Base-by-base conservation (phyloP, 2,329 filamentous ascomycete genomes). In the Colletotrichum tropicale region DNA sequence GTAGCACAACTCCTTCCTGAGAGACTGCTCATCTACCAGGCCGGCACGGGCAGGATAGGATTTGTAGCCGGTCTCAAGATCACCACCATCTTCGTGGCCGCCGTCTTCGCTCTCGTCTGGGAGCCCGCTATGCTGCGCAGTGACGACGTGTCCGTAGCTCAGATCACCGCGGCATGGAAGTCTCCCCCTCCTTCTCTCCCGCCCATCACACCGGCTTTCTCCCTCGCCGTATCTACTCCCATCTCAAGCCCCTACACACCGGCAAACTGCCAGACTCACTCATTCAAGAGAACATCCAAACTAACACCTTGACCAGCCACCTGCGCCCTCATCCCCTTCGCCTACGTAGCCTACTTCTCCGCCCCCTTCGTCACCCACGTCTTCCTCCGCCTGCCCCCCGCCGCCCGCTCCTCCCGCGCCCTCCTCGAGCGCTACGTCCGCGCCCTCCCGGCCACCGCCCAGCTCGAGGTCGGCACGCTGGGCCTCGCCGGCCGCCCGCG, bases 301-400 rank as follows among this genome's bases (percentile, higher is more conserved):
- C 56, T 71, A 52, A 66, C 76, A 78, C 36, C 43, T 16, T n/a
- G 77, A 93, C 92, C 92, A 72, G 84, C 90, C 64, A 80, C 91
- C 66, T 91, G 89, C 76, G 92, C 93, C 78, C 82, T 93, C 48
- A 83, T 94, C 10, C 95, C 95, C 4, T 86, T 95, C 79, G 73
- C 91, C 43, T 91, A 93, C 80, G 88, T 95, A 26, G 87, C 89
- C 43, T 93, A 92, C 82, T 89, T 90, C 62, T 92, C 93, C 3
- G 88, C 91, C 1, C 94, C 95, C 5, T 94, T 94, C 80, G 94
- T 96, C 9, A 92, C 92, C 55, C 92, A 93, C 80, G 88, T 97
- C 75, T 91, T 94, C 83, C 85, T 97, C 66, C 89, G 90, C 26
- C 87, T 96, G 3, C 95, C 95, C 0, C 82, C 87, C 1, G 90